Evolutionary conservation across 768 basidiomycete genomes (phyloP).

Genomic region (Galerina marginata): DNA sequence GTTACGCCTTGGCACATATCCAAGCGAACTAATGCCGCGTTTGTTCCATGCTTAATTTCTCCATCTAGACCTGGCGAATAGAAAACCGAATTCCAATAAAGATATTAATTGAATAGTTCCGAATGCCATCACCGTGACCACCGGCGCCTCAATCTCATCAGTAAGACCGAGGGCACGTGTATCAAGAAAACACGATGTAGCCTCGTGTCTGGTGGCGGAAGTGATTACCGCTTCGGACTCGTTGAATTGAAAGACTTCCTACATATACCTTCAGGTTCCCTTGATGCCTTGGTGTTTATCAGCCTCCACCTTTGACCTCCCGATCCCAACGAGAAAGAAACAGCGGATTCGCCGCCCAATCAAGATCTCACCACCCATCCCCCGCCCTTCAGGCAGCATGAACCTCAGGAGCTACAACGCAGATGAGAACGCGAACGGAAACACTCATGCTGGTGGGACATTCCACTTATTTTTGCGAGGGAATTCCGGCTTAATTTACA

Average conservation of each 20-base stretch:
- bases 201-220: constrained; percentile 39
- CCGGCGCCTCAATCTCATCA: constrained; percentile 20
- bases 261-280: constrained; percentile 21
- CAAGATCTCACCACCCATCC: constrained; percentile 19
- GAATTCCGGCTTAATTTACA: constrained; percentile 1
- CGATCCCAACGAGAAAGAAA: constrained; percentile 18
- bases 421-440: constrained; percentile 1
- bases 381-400: constrained; percentile 19
- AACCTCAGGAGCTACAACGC: constrained; percentile 14
- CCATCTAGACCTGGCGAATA: not conserved
- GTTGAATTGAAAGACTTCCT: constrained; percentile 20
- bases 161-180: constrained; percentile 33
- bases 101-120: not conserved
- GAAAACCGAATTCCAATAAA: not conserved
- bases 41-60: not conserved
- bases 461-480: not conserved
- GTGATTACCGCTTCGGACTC: constrained; percentile 27
- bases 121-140: constrained; percentile 6
- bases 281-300: constrained; percentile 40
- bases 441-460: constrained; percentile 24
- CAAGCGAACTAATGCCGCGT: not conserved
- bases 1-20: not conserved
- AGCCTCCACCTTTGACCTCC: constrained; percentile 21
- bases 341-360: constrained; percentile 21
- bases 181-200: constrained; percentile 41